A percentile compares a stretch with the other conserved stretches of the same genome.
Conservation (phyloP, 352 stramenopile genomes). For the Pythium plurisporium region DNA sequence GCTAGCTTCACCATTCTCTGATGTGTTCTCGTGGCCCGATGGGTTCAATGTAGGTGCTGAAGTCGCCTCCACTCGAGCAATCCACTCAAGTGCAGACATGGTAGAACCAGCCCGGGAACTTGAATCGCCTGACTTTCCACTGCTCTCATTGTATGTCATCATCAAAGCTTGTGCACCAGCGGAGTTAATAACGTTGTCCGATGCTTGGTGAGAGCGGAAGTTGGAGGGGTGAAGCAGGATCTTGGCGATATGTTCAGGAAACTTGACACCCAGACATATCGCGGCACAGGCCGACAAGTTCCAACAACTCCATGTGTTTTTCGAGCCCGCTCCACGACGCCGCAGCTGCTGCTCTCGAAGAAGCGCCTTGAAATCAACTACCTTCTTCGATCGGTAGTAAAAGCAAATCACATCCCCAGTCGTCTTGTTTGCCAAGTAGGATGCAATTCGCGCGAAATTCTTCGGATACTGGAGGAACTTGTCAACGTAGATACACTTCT, state of each 20-base stretch:
- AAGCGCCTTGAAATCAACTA: slow-evolving; percentile 95
- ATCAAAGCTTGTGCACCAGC: slow-evolving; percentile 56
- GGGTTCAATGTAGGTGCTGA: neutral
- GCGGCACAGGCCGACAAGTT: slow-evolving; percentile 76
- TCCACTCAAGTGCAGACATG: slow-evolving; percentile 26
- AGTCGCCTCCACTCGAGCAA: slow-evolving; percentile 15
- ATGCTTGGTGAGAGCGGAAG: slow-evolving; percentile 83
- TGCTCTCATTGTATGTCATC: slow-evolving; percentile 11
- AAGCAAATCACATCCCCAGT: slow-evolving; percentile 96
- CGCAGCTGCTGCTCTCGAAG: slow-evolving; percentile 86
- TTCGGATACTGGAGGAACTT: slow-evolving; percentile 99
- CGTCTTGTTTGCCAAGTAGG: slow-evolving; percentile 92
- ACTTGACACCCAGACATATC: slow-evolving; percentile 80
- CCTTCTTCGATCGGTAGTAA: slow-evolving; percentile 98
- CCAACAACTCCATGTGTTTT: slow-evolving; percentile 90
- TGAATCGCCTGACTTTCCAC: neutral
- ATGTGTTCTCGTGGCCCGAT: slow-evolving; percentile 20
- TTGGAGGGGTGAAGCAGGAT: slow-evolving; percentile 74
- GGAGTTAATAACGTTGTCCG: slow-evolving; percentile 82
- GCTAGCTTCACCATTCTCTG: slow-evolving; percentile 1
- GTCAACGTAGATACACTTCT: slow-evolving; percentile 99
- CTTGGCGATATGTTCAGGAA: slow-evolving; percentile 60
- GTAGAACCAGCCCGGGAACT: neutral
- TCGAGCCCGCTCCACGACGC: slow-evolving; percentile 73
- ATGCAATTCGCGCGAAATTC: slow-evolving; percentile 97